phyloP scores from a whole-genome alignment of 2,329 filamentous ascomycete genomes.

The Venturia aucupariae region DNA sequence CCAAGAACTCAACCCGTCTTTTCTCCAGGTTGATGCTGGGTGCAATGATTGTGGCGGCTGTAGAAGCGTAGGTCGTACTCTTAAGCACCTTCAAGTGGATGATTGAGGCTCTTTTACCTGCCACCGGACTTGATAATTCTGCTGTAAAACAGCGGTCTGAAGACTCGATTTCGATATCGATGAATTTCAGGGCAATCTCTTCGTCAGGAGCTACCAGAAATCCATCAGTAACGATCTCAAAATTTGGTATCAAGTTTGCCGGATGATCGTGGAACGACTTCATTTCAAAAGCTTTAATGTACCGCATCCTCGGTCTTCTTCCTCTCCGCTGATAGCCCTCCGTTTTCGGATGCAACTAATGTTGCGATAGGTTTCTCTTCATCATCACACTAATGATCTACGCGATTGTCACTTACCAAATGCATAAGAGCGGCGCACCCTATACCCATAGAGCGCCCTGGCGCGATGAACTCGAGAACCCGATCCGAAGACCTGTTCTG shows the following conservation, averaged over 20 bases:
- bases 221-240: too few relatives aligned
- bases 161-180: too few relatives aligned
- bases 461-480: neutral
- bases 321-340: too few relatives aligned
- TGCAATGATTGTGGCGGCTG: neutral
- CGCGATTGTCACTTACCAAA: neutral
- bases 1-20: neutral
- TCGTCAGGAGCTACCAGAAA: too few relatives aligned
- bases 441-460: neutral
- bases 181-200: too few relatives aligned
- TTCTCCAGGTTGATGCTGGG: neutral
- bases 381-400: neutral
- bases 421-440: neutral
- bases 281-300: too few relatives aligned
- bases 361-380: neutral
- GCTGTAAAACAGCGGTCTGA: too few relatives aligned
- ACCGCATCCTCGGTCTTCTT: too few relatives aligned
- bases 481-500: neutral
- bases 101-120: too few relatives aligned
- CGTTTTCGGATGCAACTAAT: neutral
- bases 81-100: neutral
- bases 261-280: too few relatives aligned
- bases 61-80: neutral
- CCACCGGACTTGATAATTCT: too few relatives aligned
- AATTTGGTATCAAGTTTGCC: too few relatives aligned